Percentiles rank a stretch among this genome's conserved stretches.
phyloP scores from a whole-genome alignment of 306 rosid species.

The Calophaca sinica region DNA sequence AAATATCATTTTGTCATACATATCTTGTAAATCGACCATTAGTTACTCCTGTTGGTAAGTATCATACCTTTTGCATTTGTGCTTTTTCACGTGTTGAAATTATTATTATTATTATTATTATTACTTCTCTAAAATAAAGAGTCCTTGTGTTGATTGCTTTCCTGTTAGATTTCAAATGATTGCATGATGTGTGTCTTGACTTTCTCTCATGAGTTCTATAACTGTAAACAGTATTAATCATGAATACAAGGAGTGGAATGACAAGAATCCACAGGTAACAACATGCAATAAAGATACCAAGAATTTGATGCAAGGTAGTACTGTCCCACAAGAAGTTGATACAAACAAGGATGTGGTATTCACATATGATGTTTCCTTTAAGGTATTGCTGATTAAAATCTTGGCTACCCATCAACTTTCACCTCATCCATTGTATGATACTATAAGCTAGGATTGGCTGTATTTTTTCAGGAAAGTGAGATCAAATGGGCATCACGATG shows the following conservation, averaged over 20 bases:
- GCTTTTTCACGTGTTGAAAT: slow-evolving; percentile 5
- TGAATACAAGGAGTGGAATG: slow-evolving; percentile 89
- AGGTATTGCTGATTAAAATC: slow-evolving; percentile 61
- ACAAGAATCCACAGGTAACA: slow-evolving; percentile 75
- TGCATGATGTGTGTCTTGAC: slow-evolving; percentile 25
- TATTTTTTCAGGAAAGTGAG: slow-evolving; percentile 74
- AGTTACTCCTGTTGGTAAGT: slow-evolving; percentile 30
- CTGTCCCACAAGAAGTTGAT: slow-evolving; percentile 94
- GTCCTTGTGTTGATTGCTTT: slow-evolving; percentile 26
- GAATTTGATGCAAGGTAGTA: slow-evolving; percentile 80
- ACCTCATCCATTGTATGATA: slow-evolving; percentile 11
- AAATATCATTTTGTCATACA: slow-evolving; percentile 22
- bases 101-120: not conserved
- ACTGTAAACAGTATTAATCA: slow-evolving; percentile 76
- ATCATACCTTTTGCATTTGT: slow-evolving; percentile 12
- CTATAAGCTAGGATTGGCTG: slow-evolving; percentile 35
- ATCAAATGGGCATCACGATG: slow-evolving; percentile 99
- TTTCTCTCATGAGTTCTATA: slow-evolving; percentile 39
- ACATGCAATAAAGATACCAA: slow-evolving; percentile 96
- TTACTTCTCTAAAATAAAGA: slow-evolving; percentile 26
- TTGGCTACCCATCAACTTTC: slow-evolving; percentile 18
- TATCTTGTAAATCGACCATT: not conserved
- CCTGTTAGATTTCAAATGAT: slow-evolving; percentile 27
- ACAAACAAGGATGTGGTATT: slow-evolving; percentile 76
- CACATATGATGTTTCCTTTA: slow-evolving; percentile 95